phyloP scores from a whole-genome alignment of 768 basidiomycete species.

The Butyriboletus loyo region DNA sequence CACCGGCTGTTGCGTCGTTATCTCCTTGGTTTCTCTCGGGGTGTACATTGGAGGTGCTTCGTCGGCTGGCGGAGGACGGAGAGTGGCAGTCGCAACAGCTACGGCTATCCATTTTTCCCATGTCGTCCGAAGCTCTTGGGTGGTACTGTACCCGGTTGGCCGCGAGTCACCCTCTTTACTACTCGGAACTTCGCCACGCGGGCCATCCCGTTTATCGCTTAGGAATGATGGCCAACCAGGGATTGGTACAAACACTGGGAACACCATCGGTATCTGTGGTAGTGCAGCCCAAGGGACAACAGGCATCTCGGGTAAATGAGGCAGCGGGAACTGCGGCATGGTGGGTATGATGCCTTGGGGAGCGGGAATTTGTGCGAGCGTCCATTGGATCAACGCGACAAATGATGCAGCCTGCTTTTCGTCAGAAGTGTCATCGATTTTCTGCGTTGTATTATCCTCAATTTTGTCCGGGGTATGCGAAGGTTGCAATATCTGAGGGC shows the following conservation, averaged over 20 bases:
- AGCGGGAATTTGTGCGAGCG: slow-evolving; percentile 57
- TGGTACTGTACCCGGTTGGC: slow-evolving; percentile 41
- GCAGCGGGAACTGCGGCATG: slow-evolving; percentile 46
- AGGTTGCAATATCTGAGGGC: background rate
- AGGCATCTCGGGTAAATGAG: slow-evolving; percentile 67
- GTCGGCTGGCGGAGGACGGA: slow-evolving; percentile 42
- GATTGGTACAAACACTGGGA: slow-evolving; percentile 73
- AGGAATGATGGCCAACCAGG: slow-evolving; percentile 65
- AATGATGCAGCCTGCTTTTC: slow-evolving; percentile 47
- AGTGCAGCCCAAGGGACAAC: slow-evolving; percentile 59
- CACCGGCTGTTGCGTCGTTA: background rate
- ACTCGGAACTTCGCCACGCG: slow-evolving; percentile 25
- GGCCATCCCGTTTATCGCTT: slow-evolving; percentile 43
- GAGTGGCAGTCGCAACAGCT: slow-evolving; percentile 47
- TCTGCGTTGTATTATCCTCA: slow-evolving; percentile 23
- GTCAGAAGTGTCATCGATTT: slow-evolving; percentile 19
- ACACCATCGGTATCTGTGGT: slow-evolving; percentile 71
- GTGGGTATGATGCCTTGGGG: slow-evolving; percentile 56
- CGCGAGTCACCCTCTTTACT: slow-evolving; percentile 34
- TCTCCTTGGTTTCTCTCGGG: slow-evolving; percentile 44
- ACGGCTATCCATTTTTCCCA: slow-evolving; percentile 78
- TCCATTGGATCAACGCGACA: slow-evolving; percentile 73
- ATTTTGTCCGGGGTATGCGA: slow-evolving; percentile 1
- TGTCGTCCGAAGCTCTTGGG: slow-evolving; percentile 63
- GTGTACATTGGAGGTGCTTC: slow-evolving; percentile 74